A percentile compares a stretch with the other conserved stretches of the same genome.
These are phyloP conservation scores for Xanthoparmelia taractica DNA, from an alignment of 495 filamentous ascomycete species.

Conservation along the genomic window DNA sequence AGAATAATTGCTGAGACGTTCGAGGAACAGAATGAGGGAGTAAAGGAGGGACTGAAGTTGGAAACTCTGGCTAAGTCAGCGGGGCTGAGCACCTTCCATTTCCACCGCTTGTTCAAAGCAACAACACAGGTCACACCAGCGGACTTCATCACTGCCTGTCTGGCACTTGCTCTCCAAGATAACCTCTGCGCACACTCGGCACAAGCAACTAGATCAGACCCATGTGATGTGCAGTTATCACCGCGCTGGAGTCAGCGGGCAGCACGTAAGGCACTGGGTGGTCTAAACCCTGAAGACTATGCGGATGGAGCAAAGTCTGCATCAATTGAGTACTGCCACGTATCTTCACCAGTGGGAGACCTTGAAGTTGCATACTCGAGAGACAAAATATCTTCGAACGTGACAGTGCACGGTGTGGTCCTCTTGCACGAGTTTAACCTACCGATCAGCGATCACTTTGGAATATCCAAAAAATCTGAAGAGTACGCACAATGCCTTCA, in stretches of 20 bases:
- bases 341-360: not conserved
- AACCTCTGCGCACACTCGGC: not conserved
- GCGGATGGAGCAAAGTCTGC: constrained; percentile 1
- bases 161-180: constrained; percentile 17
- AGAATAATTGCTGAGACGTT: constrained; percentile 36
- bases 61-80: constrained; percentile 46
- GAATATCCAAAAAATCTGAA: not conserved
- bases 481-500: not conserved
- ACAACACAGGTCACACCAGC: constrained; percentile 54
- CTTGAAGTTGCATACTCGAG: constrained; percentile 7
- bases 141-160: constrained; percentile 33
- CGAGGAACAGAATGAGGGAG: constrained; percentile 27
- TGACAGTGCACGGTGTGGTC: not conserved
- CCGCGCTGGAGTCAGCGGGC: constrained; percentile 16
- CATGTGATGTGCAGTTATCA: not conserved
- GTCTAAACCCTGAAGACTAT: constrained; percentile 13
- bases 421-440: not conserved
- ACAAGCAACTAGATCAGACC: not conserved
- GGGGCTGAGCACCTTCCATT: constrained; percentile 51
- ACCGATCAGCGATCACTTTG: constrained; percentile 10
- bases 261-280: constrained; percentile 15
- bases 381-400: not conserved
- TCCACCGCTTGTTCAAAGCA: constrained; percentile 56
- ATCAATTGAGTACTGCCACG: constrained; percentile 1
- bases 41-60: constrained; percentile 37